phyloP scores from a whole-genome alignment of 148 eudicot species.

The Linanthus parryae region DNA sequence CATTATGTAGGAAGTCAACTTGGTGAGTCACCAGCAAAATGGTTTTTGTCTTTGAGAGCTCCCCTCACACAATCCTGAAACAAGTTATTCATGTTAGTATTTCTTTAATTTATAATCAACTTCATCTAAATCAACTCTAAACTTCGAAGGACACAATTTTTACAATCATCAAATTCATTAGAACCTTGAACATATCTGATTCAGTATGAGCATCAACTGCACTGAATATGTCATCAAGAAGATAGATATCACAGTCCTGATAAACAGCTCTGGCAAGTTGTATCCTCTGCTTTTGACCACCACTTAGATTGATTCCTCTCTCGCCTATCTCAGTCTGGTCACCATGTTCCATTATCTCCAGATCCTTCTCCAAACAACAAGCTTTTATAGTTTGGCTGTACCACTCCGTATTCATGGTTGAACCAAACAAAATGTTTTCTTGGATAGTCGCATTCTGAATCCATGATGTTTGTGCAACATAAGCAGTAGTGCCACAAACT shows the following conservation, averaged over 20 bases:
- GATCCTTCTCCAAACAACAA: conserved; percentile 15
- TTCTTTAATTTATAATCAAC: not conserved
- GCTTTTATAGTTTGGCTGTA: conserved; percentile 12
- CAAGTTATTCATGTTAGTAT: not conserved
- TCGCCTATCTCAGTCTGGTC: conserved; percentile 23
- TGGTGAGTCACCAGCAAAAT: conserved; percentile 49
- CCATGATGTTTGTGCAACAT: conserved; percentile 23
- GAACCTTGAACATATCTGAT: conserved; percentile 21
- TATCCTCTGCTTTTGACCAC: conserved; percentile 23
- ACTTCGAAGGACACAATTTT: not conserved
- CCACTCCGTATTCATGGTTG: conserved; percentile 14
- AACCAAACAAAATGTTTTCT: conserved; percentile 21
- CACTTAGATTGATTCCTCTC: conserved; percentile 20
- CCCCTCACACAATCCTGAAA: conserved; percentile 51
- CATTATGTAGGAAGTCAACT: conserved; percentile 48
- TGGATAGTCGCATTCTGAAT: conserved; percentile 18
- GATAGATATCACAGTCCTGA: conserved; percentile 23
- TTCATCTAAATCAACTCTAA: not conserved
- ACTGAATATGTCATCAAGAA: conserved; percentile 19
- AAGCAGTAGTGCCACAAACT: conserved; percentile 17
- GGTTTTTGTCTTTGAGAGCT: conserved; percentile 34
- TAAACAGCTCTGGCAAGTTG: conserved; percentile 25
- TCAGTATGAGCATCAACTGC: conserved; percentile 26
- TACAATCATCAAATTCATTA: not conserved
- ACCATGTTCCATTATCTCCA: conserved; percentile 16